Conservation (phyloP, 768 basidiomycete species). For the Russula olivacea region DNA sequence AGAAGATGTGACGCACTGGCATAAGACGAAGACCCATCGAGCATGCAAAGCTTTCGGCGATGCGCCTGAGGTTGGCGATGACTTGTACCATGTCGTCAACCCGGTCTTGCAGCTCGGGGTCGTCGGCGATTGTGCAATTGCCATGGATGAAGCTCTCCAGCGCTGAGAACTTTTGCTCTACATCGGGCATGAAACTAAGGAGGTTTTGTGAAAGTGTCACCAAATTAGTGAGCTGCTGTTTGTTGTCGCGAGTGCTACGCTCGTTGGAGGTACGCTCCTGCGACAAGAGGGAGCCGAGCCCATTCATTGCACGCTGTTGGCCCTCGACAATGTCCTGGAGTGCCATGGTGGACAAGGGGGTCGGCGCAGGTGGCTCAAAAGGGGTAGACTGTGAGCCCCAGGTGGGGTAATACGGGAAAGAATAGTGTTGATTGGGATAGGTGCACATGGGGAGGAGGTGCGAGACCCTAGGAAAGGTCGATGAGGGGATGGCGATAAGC, state of each 20-base stretch:
- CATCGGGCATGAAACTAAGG: conserved; percentile 16
- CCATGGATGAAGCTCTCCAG: background rate
- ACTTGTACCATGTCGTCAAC: conserved; percentile 15
- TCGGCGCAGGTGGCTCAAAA: background rate
- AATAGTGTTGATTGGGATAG: conserved; percentile 1
- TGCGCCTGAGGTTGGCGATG: conserved; percentile 8
- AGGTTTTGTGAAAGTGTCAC: conserved; percentile 14
- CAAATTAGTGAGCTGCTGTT: conserved; percentile 11
- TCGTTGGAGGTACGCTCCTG: conserved; percentile 7
- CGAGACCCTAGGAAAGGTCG: conserved; percentile 3
- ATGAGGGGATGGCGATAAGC: background rate
- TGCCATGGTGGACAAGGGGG: conserved; percentile 7
- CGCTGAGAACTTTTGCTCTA: conserved; percentile 10
- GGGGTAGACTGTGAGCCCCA: conserved; percentile 2
- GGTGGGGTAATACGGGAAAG: background rate
- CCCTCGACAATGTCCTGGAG: conserved; percentile 19
- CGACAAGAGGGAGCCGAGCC: conserved; percentile 14
- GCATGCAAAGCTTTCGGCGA: conserved; percentile 17
- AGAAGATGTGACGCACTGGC: conserved; percentile 3
- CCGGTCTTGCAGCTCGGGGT: conserved; percentile 3
- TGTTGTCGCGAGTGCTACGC: conserved; percentile 10
- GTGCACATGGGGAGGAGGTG: conserved; percentile 5
- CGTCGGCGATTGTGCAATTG: background rate
- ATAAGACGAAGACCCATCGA: conserved; percentile 19
- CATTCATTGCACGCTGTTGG: conserved; percentile 12